Conservation (phyloP, 805 yeast species). For the Candida quercuum region DNA sequence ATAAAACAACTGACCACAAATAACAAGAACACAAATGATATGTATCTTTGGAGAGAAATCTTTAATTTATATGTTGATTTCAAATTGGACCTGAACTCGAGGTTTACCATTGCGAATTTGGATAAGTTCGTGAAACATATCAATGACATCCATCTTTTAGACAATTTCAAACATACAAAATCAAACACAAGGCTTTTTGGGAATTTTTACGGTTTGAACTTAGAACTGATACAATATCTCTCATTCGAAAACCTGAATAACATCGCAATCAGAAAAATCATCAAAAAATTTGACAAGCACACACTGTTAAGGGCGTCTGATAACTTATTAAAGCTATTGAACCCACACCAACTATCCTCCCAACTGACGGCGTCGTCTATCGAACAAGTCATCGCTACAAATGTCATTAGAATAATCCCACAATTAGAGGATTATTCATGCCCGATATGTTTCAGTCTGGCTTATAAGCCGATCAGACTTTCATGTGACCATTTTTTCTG, state of each 20-base stretch:
- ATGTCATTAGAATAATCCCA: constrained; percentile 55
- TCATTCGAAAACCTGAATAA: constrained; percentile 59
- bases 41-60: constrained; percentile 66
- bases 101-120: constrained; percentile 40
- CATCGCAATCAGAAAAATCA: constrained; percentile 60
- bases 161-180: constrained; percentile 37
- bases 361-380: constrained; percentile 10
- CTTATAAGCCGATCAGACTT: constrained; percentile 65
- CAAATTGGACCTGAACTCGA: constrained; percentile 55
- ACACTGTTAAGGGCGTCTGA: constrained; percentile 48
- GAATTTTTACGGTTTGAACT: constrained; percentile 48
- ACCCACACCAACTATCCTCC: constrained; percentile 7
- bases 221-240: constrained; percentile 47
- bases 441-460: constrained; percentile 66
- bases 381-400: constrained; percentile 42
- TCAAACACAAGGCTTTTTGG: constrained; percentile 40
- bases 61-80: constrained; percentile 61
- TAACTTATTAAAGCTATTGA: constrained; percentile 40
- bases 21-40: constrained; percentile 40
- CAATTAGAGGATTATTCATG: constrained; percentile 74
- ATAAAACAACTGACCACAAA: constrained; percentile 11
- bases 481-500: constrained; percentile 67
- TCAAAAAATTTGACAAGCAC: constrained; percentile 73
- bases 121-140: constrained; percentile 38
- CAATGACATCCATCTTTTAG: constrained; percentile 31